Percentiles rank a stretch among this genome's conserved stretches.
Evolutionary conservation across 2,329 filamentous ascomycete genomes (phyloP).

Genomic region (Penicillium sp.): DNA sequence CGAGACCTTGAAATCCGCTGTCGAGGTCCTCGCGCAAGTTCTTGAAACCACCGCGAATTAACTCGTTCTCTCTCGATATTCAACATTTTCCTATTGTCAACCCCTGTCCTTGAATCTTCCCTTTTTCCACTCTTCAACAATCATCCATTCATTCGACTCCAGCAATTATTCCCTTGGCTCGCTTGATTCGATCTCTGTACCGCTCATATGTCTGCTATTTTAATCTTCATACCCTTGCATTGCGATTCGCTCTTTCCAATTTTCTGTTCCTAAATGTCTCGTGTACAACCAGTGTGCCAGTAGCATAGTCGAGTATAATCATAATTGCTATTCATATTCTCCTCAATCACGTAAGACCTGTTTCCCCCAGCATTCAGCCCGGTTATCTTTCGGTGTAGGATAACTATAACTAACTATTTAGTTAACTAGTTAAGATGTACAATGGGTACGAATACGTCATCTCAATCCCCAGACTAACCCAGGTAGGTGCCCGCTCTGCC

Average conservation of each 20-base stretch:
- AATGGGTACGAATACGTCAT: no score
- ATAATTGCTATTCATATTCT: slow-evolving; percentile 18
- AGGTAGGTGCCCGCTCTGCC: no score
- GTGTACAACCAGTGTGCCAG: slow-evolving; percentile 19
- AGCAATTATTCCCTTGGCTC: slow-evolving; percentile 6
- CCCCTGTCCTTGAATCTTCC: slow-evolving; percentile 3
- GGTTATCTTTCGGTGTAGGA: no score
- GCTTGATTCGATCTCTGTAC: slow-evolving; percentile 6
- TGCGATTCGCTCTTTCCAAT: slow-evolving; percentile 15
- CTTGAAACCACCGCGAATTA: slow-evolving; percentile 33
- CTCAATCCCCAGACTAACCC: no score
- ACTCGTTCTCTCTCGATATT: slow-evolving; percentile 1
- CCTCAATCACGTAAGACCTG: no score
- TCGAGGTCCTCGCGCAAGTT: slow-evolving; percentile 39
- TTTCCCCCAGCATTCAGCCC: no score
- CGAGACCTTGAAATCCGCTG: slow-evolving; percentile 36
- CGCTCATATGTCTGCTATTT: slow-evolving; percentile 5
- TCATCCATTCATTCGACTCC: slow-evolving; percentile 3
- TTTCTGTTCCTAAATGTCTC: slow-evolving; percentile 5
- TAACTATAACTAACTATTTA: no score
- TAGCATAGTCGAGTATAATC: slow-evolving; percentile 21
- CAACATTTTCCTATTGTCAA: not conserved
- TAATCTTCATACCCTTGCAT: slow-evolving; percentile 26
- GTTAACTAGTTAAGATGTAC: no score
- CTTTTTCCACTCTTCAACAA: slow-evolving; percentile 3